These are phyloP conservation scores for Musa troglodytarum DNA, from an alignment of 176 grass and related monocot species.

Conservation along the genomic window DNA sequence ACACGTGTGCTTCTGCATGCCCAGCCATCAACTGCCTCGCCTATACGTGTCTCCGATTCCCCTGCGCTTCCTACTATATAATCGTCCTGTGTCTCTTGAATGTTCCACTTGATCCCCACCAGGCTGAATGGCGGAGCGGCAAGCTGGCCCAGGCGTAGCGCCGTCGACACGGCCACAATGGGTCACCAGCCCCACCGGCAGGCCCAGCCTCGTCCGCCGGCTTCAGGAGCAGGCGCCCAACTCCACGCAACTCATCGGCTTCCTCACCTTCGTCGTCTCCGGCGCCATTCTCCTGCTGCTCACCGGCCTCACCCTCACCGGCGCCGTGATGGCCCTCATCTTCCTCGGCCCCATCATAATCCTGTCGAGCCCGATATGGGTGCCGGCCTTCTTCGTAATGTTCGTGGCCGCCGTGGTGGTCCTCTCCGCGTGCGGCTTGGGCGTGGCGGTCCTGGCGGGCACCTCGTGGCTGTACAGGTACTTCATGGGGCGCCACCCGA, in stretches of 20 bases:
- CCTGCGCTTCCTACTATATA: no score
- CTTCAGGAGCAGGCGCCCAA: constrained; percentile 56
- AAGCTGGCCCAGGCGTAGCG: no score
- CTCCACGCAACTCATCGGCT: constrained; percentile 42
- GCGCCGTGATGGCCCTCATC: constrained; percentile 42
- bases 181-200: no score
- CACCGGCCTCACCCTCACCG: constrained; percentile 50
- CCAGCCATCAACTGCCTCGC: no score
- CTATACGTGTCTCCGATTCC: no score
- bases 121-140: no score
- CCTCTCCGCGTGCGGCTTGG: constrained; percentile 42
- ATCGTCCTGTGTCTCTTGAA: no score
- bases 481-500: constrained; percentile 48
- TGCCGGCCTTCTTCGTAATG: constrained; percentile 14
- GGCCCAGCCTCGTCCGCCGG: constrained; percentile 24
- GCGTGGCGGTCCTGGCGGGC: constrained; percentile 29
- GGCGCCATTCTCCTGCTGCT: constrained; percentile 40
- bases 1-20: no score
- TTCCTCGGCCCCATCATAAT: constrained; percentile 55
- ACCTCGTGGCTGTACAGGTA: constrained; percentile 51
- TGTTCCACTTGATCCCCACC: no score
- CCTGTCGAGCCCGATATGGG: constrained; percentile 52
- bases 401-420: constrained; percentile 18
- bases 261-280: constrained; percentile 43
- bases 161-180: no score